These are phyloP conservation scores for Saturnispora galanensis DNA, from an alignment of 805 yeast species.

Conservation along the genomic window DNA sequence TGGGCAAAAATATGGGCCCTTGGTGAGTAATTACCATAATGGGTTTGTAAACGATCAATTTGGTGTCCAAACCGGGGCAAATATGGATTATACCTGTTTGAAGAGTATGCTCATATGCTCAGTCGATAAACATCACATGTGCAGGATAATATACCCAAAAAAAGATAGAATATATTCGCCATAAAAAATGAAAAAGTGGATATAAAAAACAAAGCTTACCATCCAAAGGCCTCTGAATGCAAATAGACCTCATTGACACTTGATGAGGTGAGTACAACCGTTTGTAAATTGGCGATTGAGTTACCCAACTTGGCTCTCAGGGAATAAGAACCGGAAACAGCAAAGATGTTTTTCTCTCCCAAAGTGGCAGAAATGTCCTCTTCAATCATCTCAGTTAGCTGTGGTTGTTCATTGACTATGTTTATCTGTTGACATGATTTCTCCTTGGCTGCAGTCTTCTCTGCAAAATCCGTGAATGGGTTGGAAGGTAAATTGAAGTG, in stretches of 20 bases:
- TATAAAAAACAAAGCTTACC: constrained; percentile 15
- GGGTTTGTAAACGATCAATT: no score
- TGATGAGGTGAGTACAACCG: constrained; percentile 18
- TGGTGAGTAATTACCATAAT: no score
- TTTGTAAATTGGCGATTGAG: constrained; percentile 25
- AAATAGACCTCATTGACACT: constrained; percentile 35
- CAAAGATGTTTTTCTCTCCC: constrained; percentile 30
- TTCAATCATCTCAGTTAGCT: constrained; percentile 12
- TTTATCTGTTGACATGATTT: no score
- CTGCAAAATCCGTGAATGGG: not conserved
- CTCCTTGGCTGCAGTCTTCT: not conserved
- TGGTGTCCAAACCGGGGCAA: no score
- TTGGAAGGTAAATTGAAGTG: not conserved
- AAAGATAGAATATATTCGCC: no score
- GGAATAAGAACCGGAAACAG: constrained; percentile 37
- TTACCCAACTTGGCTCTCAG: constrained; percentile 32
- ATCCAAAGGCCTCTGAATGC: constrained; percentile 45
- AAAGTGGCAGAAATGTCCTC: constrained; percentile 19
- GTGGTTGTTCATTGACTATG: constrained; percentile 9
- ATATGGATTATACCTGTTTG: no score
- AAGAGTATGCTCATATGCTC: no score
- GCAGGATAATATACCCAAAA: no score
- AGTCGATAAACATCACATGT: no score
- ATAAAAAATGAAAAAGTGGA: no score
- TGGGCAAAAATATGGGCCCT: no score